These are phyloP conservation scores for Russula foetens DNA, from an alignment of 768 basidiomycete species.

Conservation along the genomic window DNA sequence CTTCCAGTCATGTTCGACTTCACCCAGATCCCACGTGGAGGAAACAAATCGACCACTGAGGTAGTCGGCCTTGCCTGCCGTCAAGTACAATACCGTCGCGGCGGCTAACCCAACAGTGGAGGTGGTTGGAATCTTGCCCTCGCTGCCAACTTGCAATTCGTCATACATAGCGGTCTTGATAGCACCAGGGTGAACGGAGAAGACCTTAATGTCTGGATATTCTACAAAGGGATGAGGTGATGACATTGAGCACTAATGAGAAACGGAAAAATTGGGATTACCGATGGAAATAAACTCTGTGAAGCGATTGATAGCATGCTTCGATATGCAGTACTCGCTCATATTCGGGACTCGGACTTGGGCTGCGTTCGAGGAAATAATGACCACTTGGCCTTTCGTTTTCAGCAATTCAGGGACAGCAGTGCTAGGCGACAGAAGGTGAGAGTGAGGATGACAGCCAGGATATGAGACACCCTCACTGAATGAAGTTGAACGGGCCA, in stretches of 20 bases:
- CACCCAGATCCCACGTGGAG: not conserved
- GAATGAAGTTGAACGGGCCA: not conserved
- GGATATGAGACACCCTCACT: not conserved
- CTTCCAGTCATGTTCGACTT: not conserved
- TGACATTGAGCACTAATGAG: not conserved
- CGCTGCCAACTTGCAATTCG: no score
- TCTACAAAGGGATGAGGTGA: not conserved
- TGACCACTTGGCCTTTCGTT: not conserved
- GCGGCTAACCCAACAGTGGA: not conserved
- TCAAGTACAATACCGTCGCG: not conserved
- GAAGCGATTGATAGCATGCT: not conserved
- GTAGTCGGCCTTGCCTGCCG: not conserved
- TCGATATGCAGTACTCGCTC: not conserved
- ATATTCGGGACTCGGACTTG: not conserved
- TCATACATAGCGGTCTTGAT: not conserved
- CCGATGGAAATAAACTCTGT: not conserved
- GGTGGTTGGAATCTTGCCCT: not conserved
- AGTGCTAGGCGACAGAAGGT: not conserved
- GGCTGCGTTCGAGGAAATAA: not conserved
- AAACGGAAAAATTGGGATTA: not conserved
- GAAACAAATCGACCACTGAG: not conserved
- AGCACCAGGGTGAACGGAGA: not conserved
- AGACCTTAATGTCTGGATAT: not conserved
- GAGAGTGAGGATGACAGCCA: not conserved
- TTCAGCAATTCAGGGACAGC: not conserved